Evolutionary conservation across 2,329 filamentous ascomycete species (phyloP), one percentile per base, ranked within the genome.

Genomic region (Cadophora malorum): DNA sequence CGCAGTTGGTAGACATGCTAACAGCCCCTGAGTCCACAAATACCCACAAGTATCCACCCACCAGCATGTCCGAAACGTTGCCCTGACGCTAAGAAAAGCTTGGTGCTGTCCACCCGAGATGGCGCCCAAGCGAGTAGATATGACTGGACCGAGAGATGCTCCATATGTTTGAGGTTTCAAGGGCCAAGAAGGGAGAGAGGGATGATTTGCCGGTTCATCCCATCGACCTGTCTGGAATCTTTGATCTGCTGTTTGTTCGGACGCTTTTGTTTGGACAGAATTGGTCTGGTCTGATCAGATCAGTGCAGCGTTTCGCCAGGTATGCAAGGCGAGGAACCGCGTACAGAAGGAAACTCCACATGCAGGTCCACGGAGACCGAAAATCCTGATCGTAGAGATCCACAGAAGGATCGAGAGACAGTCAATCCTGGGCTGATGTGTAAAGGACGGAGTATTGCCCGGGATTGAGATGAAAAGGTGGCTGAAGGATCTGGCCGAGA

Each of bases 51-150:
- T 21, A 56, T 16, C 53, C 55, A 58, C 21, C 10, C 1, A 3
- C 21, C 58, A 28, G 35, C 1, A n/a, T 10, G 14, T 31, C 19
- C 23, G 58, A 61, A 61, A 61, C 58, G 23, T 19, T n/a, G 35
- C 58, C 38, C 58, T 61, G 38, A 45, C 38, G 58, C 58, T 61
- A 61, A 21, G 16, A 21, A 61, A 61, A 31, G 58, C 58, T 61
- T 49, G 58, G 21, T 35, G 45, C 58, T 61, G 38, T 19, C 23
- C 35, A 47, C 35, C 58, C 58, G 35, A 21, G n/a, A 38, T 41
- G 55, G 35, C 35, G 35, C 21, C 31, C 21, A 59, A 59, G 33
- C 55, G 55, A 59, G 31, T n/a, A 21, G 58, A 23, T 10, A 19
- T 31, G 23, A 49, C 35, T 61, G 58, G 58, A 19, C 10, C 9